These are phyloP conservation scores for Cercospora janseana DNA, from an alignment of 2,329 filamentous ascomycete genomes.

Conservation along the genomic window DNA sequence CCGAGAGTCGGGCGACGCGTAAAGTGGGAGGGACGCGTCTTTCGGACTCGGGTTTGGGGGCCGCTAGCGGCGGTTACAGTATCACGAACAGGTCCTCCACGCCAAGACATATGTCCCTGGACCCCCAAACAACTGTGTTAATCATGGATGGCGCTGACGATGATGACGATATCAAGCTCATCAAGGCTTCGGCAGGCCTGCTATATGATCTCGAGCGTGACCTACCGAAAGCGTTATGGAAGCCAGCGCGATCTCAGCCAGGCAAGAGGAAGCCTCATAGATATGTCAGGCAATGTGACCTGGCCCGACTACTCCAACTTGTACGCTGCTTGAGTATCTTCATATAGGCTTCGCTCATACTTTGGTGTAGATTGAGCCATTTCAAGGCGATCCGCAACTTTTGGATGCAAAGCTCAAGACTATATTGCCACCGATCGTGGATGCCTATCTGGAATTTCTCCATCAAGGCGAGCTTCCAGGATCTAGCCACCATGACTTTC, in stretches of 20 bases:
- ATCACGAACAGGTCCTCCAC: neutral
- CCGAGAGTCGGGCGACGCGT: slow-evolving; percentile 10
- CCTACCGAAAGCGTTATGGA: slow-evolving; percentile 46
- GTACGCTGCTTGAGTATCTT: slow-evolving; percentile 27
- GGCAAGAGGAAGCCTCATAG: slow-evolving; percentile 36
- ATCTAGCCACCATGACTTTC: slow-evolving; percentile 44
- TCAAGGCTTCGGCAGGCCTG: slow-evolving; percentile 43
- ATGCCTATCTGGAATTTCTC: slow-evolving; percentile 71
- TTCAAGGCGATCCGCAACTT: slow-evolving; percentile 92
- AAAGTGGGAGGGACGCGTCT: slow-evolving; percentile 10
- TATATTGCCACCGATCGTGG: slow-evolving; percentile 71
- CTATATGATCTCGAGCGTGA: slow-evolving; percentile 40
- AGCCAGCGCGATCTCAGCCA: slow-evolving; percentile 29
- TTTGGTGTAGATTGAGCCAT: slow-evolving; percentile 67
- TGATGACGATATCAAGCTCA: slow-evolving; percentile 48
- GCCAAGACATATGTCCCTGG: neutral
- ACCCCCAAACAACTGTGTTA: neutral
- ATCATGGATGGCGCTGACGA: slow-evolving; percentile 28
- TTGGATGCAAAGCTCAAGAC: slow-evolving; percentile 78
- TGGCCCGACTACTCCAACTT: slow-evolving; percentile 41
- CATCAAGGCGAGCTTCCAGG: slow-evolving; percentile 6
- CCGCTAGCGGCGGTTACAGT: neutral
- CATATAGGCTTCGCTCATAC: slow-evolving; percentile 22
- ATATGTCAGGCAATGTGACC: slow-evolving; percentile 41
- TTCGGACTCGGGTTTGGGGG: neutral